Evolutionary conservation across 192 early-diverging fungal genomes (phyloP), one percentile per base, ranked within the genome.

Genomic region (Glomus cerebriforme): DNA sequence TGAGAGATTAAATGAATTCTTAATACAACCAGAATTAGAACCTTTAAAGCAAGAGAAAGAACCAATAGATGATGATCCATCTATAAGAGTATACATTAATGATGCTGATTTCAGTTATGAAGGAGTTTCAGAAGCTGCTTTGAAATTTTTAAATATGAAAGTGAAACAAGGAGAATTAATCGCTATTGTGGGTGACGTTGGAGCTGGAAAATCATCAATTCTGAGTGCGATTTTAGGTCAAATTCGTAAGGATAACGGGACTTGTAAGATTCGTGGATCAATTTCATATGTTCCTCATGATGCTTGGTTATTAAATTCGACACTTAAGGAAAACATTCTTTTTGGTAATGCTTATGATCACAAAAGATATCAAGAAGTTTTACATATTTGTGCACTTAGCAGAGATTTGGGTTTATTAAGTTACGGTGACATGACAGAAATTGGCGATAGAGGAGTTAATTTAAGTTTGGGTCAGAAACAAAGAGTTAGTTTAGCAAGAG

Each of bases 311-410:
- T 78, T 93, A 63, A 94, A 93, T 80, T 81, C 86, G 2, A 91
- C 93, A 1, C 81, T 96, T n/a, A 87, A 89, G 24, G 91, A 91
- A 8, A 97, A 97, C 77, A 91, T 96, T 84, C 58, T 95, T 34
- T 95, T 97, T 85, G 94, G 95, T 0, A 87, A 85, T 8, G 66
- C 80, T 1, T 91, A 85, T 59, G 88, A 97, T 64, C 76, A 78
- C 22, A 70, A 78, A 65, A 83, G 78, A 15, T 95, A 92, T 85
- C 80, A 87, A 68, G 86, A 88, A 35, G 86, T 91, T 43, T 69
- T 95, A 3, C 83, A 88, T 8, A 88, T 90, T 0, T 90, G 90
- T 77, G 89, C 90, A 1, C 79, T 94, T 7, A 84, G 80, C 32
- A 85, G 88, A 5, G 94, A 95, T 85, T 79, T 96, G 79, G 84